Conservation (phyloP, 139 green algal species). For the Chlorella sp. region DNA sequence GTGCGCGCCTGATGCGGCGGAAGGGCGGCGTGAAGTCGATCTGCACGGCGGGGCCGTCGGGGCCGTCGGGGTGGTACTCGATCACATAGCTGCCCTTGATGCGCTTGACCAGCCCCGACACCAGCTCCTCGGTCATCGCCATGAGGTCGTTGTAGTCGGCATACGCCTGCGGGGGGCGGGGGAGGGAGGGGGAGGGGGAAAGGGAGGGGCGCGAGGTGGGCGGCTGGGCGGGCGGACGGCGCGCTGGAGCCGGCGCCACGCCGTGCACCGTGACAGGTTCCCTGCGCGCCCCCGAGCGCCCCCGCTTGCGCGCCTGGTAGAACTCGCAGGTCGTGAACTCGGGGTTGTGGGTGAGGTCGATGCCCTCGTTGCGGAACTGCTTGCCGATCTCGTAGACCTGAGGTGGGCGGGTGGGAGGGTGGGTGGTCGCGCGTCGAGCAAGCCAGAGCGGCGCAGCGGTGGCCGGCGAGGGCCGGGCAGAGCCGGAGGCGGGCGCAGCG, state of each 20-base stretch:
- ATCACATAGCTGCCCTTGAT: slow-evolving; percentile 95
- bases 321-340: slow-evolving; percentile 99
- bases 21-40: slow-evolving; percentile 99
- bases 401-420: too few species aligned
- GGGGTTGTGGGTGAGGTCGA: slow-evolving; percentile 99
- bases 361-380: slow-evolving; percentile 96
- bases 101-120: slow-evolving; percentile 89
- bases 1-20: slow-evolving; percentile 72
- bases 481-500: too few species aligned
- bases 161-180: slow-evolving; percentile 68
- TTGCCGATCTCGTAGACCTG: slow-evolving; percentile 67
- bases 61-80: slow-evolving; percentile 92
- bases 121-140: slow-evolving; percentile 94
- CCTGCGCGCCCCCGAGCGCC: too few species aligned
- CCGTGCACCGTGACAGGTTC: too few species aligned
- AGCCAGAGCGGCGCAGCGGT: too few species aligned
- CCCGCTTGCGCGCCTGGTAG: slow-evolving; percentile 82
- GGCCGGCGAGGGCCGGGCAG: too few species aligned
- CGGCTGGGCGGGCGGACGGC: too few species aligned
- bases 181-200: background rate
- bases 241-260: too few species aligned
- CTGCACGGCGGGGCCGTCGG: slow-evolving; percentile 76
- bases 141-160: slow-evolving; percentile 99
- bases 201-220: background rate
- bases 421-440: too few species aligned